Percentiles rank a stretch among this genome's conserved stretches.
phyloP scores from a whole-genome alignment of 768 basidiomycete species.

The Boletus rubescentipes region DNA sequence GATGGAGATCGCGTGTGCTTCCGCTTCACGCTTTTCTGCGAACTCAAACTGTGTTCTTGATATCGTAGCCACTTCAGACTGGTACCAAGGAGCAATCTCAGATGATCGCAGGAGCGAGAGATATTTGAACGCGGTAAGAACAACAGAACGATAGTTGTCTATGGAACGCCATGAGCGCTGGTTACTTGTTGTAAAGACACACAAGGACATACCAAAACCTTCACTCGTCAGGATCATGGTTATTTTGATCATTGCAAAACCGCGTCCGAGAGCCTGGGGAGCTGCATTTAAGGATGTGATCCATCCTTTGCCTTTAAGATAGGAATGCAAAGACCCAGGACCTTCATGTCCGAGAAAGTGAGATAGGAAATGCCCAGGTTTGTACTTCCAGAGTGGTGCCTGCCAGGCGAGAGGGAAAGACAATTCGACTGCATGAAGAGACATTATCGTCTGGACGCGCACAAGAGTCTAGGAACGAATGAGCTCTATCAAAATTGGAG shows the following conservation, averaged over 20 bases:
- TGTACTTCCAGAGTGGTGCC: constrained; percentile 69
- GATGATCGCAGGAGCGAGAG: constrained; percentile 65
- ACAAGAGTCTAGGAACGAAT: constrained; percentile 62
- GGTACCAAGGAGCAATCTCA: constrained; percentile 60
- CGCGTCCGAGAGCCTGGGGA: constrained; percentile 67
- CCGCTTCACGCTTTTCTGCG: constrained; percentile 78
- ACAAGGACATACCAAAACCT: constrained; percentile 67
- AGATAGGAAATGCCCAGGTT: constrained; percentile 73
- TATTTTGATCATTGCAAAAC: constrained; percentile 89
- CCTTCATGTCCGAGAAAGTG: constrained; percentile 93
- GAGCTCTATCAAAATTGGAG: constrained; percentile 9
- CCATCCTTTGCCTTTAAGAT: constrained; percentile 89
- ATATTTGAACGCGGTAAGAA: constrained; percentile 76
- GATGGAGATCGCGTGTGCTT: constrained; percentile 75
- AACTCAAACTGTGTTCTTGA: constrained; percentile 80
- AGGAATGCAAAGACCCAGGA: constrained; percentile 85
- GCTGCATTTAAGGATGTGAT: constrained; percentile 71
- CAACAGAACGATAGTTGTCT: constrained; percentile 73
- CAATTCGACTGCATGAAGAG: constrained; percentile 79
- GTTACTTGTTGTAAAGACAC: neutral
- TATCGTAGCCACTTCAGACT: constrained; percentile 72
- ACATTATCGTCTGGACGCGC: constrained; percentile 86
- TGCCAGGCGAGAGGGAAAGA: constrained; percentile 78
- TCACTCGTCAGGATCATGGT: constrained; percentile 77
- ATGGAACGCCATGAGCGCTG: constrained; percentile 1